Percentiles rank a stretch among this genome's conserved stretches.
Conservation (phyloP, 1,284 basidiomycete species). For the Earliella scabrosa region DNA sequence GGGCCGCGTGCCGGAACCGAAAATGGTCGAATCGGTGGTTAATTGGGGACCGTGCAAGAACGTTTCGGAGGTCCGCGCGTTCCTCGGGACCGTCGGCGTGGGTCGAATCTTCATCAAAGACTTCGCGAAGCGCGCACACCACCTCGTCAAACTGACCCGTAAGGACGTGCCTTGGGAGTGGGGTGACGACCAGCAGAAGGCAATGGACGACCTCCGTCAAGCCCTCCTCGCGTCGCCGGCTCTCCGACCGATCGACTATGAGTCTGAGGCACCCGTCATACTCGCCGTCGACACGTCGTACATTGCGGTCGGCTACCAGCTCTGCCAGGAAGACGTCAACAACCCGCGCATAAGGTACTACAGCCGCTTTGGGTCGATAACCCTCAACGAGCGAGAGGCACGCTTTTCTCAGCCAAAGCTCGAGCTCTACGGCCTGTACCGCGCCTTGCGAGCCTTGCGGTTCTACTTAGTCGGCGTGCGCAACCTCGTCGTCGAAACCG, state of each 20-base stretch:
- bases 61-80: constrained; percentile 27
- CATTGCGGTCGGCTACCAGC: constrained; percentile 40
- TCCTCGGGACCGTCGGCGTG: constrained; percentile 27
- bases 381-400: constrained; percentile 38
- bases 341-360: constrained; percentile 13
- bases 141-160: constrained; percentile 29
- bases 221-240: constrained; percentile 25
- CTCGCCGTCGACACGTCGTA: no score
- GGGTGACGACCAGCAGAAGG: constrained; percentile 25
- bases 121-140: constrained; percentile 17
- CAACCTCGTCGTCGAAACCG: no score
- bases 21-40: constrained; percentile 23
- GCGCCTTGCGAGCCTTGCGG: no score
- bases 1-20: no score
- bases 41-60: constrained; percentile 28
- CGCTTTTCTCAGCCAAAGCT: constrained; percentile 46
- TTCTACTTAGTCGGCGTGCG: no score
- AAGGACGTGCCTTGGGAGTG: constrained; percentile 26
- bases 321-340: constrained; percentile 34
- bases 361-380: constrained; percentile 37
- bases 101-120: constrained; percentile 25
- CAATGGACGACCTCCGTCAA: constrained; percentile 30
- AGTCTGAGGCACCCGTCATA: constrained; percentile 39
- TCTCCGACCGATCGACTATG: constrained; percentile 53
- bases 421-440: no score